These are phyloP conservation scores for Phylloporus arenicola DNA, from an alignment of 768 basidiomycete species.

Conservation along the genomic window DNA sequence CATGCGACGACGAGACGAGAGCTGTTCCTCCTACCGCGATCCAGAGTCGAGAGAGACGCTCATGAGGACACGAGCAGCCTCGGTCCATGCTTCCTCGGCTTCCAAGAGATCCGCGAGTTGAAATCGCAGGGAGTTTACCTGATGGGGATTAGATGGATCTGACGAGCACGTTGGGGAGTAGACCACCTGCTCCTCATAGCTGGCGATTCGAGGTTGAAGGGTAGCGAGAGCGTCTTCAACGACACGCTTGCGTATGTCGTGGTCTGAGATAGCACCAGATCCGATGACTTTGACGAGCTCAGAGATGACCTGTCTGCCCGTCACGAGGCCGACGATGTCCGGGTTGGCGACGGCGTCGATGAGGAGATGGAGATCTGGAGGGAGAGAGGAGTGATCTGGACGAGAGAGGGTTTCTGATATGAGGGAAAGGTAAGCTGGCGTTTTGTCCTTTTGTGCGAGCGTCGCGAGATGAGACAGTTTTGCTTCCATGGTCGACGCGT, in stretches of 20 bases:
- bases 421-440: slow-evolving; percentile 63
- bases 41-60: slow-evolving; percentile 88
- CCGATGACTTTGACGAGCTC: slow-evolving; percentile 72
- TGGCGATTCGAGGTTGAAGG: slow-evolving; percentile 75
- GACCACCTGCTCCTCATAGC: slow-evolving; percentile 85
- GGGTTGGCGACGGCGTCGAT: slow-evolving; percentile 81
- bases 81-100: slow-evolving; percentile 87
- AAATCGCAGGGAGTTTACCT: slow-evolving; percentile 82
- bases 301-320: slow-evolving; percentile 81
- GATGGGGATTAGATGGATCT: slow-evolving; percentile 7
- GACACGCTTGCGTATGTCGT: slow-evolving; percentile 60
- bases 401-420: slow-evolving; percentile 62
- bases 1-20: neutral
- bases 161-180: neutral
- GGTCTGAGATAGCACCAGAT: slow-evolving; percentile 48
- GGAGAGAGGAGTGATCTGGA: slow-evolving; percentile 39
- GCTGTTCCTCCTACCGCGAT: slow-evolving; percentile 53
- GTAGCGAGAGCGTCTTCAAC: slow-evolving; percentile 69
- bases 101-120: slow-evolving; percentile 91
- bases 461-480: slow-evolving; percentile 58
- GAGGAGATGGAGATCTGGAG: slow-evolving; percentile 59
- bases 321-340: slow-evolving; percentile 76
- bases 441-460: slow-evolving; percentile 82
- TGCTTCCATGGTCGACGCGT: slow-evolving; percentile 49
- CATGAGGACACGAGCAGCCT: slow-evolving; percentile 88